A percentile compares a stretch with the other conserved stretches of the same genome.
These are phyloP conservation scores for Candida sanyaensis DNA, from an alignment of 1,139 yeast genomes.

Conservation along the genomic window DNA sequence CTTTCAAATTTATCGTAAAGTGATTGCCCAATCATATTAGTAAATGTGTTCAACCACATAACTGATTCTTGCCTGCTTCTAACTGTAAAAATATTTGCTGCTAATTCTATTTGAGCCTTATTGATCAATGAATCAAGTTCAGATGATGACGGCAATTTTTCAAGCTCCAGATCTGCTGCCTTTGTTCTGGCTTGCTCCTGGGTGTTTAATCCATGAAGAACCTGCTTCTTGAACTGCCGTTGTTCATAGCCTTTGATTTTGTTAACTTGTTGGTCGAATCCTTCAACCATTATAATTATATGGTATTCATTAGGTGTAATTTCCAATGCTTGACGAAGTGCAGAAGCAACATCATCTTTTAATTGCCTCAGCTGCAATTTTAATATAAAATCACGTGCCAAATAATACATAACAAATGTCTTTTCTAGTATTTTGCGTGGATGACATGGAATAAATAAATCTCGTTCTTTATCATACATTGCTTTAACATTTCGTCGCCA, in stretches of 20 bases:
- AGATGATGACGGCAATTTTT: constrained; percentile 30
- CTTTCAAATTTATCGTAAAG: constrained; percentile 58
- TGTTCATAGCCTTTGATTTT: constrained; percentile 49
- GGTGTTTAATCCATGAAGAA: constrained; percentile 24
- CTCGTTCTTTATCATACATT: constrained; percentile 44
- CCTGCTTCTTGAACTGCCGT: constrained; percentile 43
- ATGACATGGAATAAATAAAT: constrained; percentile 55
- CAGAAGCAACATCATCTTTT: constrained; percentile 5
- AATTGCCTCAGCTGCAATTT: constrained; percentile 29
- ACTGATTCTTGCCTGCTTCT: constrained; percentile 49
- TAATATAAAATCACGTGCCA: constrained; percentile 45
- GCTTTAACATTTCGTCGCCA: constrained; percentile 43
- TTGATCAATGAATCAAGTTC: constrained; percentile 36
- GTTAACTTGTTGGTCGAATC: constrained; percentile 45
- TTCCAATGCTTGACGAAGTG: constrained; percentile 4
- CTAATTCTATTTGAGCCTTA: constrained; percentile 30
- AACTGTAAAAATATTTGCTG: constrained; percentile 50
- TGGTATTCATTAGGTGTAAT: constrained; percentile 11
- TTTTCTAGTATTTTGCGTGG: constrained; percentile 43
- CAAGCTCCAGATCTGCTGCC: constrained; percentile 13
- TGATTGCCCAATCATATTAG: constrained; percentile 55
- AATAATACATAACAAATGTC: constrained; percentile 44
- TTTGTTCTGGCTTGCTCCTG: constrained; percentile 7
- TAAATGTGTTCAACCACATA: constrained; percentile 56
- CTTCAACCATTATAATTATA: constrained; percentile 50